Conservation (phyloP, 371 early-diverging fungal genomes). For the Parasitella parasitica region DNA sequence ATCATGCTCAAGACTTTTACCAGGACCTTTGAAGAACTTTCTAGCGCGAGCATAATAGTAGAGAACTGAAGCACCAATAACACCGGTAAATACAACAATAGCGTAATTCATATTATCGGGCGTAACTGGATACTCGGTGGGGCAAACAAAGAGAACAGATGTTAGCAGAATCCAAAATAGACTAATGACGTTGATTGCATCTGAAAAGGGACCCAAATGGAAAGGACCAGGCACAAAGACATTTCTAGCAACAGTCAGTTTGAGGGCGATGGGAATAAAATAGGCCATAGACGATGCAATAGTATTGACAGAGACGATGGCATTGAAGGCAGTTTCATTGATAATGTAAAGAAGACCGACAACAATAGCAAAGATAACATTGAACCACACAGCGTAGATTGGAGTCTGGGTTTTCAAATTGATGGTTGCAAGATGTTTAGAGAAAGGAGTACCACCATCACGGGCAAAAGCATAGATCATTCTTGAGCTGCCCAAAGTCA, state of each 20-base stretch:
- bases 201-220: slow-evolving; percentile 54
- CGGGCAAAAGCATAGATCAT: slow-evolving; percentile 76
- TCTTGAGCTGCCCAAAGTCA: slow-evolving; percentile 59
- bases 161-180: slow-evolving; percentile 61
- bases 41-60: slow-evolving; percentile 54
- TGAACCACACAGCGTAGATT: slow-evolving; percentile 39
- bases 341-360: slow-evolving; percentile 54
- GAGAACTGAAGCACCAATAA: slow-evolving; percentile 25
- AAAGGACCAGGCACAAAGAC: slow-evolving; percentile 57
- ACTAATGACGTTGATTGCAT: slow-evolving; percentile 44
- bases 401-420: slow-evolving; percentile 31
- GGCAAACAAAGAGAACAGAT: slow-evolving; percentile 61
- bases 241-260: slow-evolving; percentile 54
- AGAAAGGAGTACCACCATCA: slow-evolving; percentile 67
- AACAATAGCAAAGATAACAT: slow-evolving; percentile 35
- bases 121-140: slow-evolving; percentile 58
- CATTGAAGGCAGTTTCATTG: slow-evolving; percentile 55
- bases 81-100: slow-evolving; percentile 36
- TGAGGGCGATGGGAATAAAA: slow-evolving; percentile 65
- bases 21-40: slow-evolving; percentile 51
- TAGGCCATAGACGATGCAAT: slow-evolving; percentile 74
- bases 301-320: slow-evolving; percentile 72
- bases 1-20: slow-evolving; percentile 36
- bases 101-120: slow-evolving; percentile 53
- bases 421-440: slow-evolving; percentile 44